Evolutionary conservation across 768 basidiomycete species (phyloP).

Genomic region (Dentipellis sp.): DNA sequence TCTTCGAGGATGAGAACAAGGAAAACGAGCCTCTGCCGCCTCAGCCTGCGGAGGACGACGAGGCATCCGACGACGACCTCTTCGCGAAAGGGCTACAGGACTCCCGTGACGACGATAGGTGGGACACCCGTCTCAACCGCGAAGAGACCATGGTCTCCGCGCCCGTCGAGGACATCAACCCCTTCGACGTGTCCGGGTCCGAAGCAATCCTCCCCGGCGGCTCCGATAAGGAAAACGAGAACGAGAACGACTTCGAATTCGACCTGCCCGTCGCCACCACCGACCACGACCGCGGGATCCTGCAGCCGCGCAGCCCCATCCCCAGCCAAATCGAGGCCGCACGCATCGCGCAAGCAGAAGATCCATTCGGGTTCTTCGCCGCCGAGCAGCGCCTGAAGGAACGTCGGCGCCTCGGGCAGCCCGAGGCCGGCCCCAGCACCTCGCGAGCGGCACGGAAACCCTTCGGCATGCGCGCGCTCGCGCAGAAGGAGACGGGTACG

Average conservation of each 20-base stretch:
- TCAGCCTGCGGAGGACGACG: not conserved
- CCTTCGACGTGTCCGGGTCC: not conserved
- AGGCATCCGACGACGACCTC: slow-evolving; percentile 1
- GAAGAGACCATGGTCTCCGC: not conserved
- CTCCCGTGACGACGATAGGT: slow-evolving; percentile 8
- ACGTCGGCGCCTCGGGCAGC: not conserved
- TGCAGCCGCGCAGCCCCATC: slow-evolving; percentile 8
- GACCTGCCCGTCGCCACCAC: slow-evolving; percentile 1
- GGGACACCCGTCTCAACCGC: not conserved
- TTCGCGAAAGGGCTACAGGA: slow-evolving; percentile 11
- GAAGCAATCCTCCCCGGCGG: not conserved
- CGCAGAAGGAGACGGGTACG: not conserved
- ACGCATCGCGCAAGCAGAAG: not conserved
- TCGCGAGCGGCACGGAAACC: slow-evolving; percentile 5
- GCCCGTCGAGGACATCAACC: not conserved
- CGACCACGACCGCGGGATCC: slow-evolving; percentile 11
- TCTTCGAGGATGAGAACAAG: slow-evolving; percentile 14
- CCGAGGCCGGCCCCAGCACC: slow-evolving; percentile 5
- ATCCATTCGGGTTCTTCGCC: slow-evolving; percentile 14
- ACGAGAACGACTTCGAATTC: not conserved
- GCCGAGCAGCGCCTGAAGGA: slow-evolving; percentile 12
- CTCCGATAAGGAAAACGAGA: slow-evolving; percentile 14
- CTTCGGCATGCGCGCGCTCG: slow-evolving; percentile 5
- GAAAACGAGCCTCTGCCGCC: slow-evolving; percentile 4
- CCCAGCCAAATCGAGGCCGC: slow-evolving; percentile 3